These are phyloP conservation scores for Pluteus cervinus DNA, from an alignment of 768 basidiomycete genomes.

Conservation along the genomic window DNA sequence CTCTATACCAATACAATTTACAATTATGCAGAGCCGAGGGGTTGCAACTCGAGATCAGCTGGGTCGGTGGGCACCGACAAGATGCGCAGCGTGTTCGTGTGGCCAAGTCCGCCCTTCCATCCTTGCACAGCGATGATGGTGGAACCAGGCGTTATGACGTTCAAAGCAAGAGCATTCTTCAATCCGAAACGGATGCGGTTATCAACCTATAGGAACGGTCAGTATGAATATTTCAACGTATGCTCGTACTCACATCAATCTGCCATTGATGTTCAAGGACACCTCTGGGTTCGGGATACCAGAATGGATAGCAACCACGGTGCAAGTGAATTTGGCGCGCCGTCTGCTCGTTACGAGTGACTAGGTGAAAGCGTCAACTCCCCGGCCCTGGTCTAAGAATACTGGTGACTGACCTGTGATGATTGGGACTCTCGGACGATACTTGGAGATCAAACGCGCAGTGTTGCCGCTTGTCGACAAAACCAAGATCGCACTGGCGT, in stretches of 20 bases:
- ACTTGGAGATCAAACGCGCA: slow-evolving; percentile 93
- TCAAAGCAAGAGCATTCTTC: slow-evolving; percentile 73
- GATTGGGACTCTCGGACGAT: slow-evolving; percentile 89
- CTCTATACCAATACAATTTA: no score
- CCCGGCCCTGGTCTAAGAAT: slow-evolving; percentile 1
- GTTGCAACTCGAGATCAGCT: slow-evolving; percentile 73
- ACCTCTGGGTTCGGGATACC: slow-evolving; percentile 93
- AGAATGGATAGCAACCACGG: slow-evolving; percentile 95
- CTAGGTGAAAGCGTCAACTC: slow-evolving; percentile 30
- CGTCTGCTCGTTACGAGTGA: slow-evolving; percentile 94
- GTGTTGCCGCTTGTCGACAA: slow-evolving; percentile 96
- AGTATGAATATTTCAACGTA: slow-evolving; percentile 5
- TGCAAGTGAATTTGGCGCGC: slow-evolving; percentile 95
- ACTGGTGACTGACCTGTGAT: slow-evolving; percentile 65
- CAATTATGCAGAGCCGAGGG: slow-evolving; percentile 31
- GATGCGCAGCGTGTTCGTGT: slow-evolving; percentile 88
- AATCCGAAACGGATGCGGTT: slow-evolving; percentile 89
- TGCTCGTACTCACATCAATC: slow-evolving; percentile 66
- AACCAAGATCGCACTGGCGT: slow-evolving; percentile 91
- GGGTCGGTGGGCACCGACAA: slow-evolving; percentile 76
- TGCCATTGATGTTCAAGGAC: slow-evolving; percentile 91
- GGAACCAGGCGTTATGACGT: slow-evolving; percentile 82
- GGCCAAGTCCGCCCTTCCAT: slow-evolving; percentile 98
- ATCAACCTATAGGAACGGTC: slow-evolving; percentile 52
- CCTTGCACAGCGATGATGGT: slow-evolving; percentile 96